Evolutionary conservation across 805 yeast genomes (phyloP).

Genomic region (Candida coquimbonensis): DNA sequence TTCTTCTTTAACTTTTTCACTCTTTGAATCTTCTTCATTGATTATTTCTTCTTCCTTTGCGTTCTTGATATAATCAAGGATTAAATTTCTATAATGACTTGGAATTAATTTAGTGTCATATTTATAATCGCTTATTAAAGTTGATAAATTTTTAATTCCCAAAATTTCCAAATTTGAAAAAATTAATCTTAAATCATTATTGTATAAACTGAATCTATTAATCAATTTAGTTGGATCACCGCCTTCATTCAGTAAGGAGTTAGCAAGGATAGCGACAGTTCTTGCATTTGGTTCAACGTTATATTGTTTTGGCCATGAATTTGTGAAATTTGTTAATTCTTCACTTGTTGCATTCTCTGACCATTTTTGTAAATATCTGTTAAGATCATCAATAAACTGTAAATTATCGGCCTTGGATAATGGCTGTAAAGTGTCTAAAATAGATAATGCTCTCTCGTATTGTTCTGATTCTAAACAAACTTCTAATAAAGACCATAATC

Average conservation of each 20-base stretch:
- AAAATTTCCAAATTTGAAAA: slow-evolving; percentile 38
- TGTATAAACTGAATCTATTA: slow-evolving; percentile 19
- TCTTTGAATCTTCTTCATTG: neutral
- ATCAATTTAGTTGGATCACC: slow-evolving; percentile 18
- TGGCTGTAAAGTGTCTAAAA: slow-evolving; percentile 55
- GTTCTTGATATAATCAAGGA: slow-evolving; percentile 6
- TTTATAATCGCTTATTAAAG: slow-evolving; percentile 14
- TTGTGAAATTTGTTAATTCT: slow-evolving; percentile 39
- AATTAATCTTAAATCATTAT: slow-evolving; percentile 20
- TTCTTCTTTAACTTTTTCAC: neutral
- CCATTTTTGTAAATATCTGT: slow-evolving; percentile 47
- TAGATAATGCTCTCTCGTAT: slow-evolving; percentile 61
- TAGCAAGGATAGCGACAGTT: slow-evolving; percentile 53
- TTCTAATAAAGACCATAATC: slow-evolving; percentile 71
- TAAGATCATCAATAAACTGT: slow-evolving; percentile 58
- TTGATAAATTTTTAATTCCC: slow-evolving; percentile 39
- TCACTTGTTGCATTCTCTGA: slow-evolving; percentile 32
- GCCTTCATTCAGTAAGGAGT: slow-evolving; percentile 14
- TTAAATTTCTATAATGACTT: slow-evolving; percentile 28
- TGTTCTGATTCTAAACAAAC: slow-evolving; percentile 66
- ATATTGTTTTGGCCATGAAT: slow-evolving; percentile 25
- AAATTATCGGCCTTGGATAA: slow-evolving; percentile 32
- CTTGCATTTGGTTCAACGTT: slow-evolving; percentile 41
- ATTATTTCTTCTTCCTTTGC: slow-evolving; percentile 2
- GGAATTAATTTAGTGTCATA: slow-evolving; percentile 23